Evolutionary conservation across 768 basidiomycete genomes (phyloP).

Genomic region (Suillus brevipes): DNA sequence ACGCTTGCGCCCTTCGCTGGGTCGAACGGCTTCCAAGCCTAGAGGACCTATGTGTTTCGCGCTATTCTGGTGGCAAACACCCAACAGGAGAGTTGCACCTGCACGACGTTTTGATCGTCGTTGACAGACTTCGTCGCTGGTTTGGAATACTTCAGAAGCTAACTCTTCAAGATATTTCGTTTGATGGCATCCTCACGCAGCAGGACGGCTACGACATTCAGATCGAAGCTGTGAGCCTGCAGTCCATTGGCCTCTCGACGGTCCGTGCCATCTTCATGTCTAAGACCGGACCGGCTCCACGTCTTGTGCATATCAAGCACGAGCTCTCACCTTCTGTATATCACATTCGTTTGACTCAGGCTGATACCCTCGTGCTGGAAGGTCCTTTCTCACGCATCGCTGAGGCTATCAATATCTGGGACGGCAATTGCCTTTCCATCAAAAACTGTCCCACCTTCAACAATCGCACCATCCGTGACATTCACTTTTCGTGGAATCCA

Average conservation of each 20-base stretch:
- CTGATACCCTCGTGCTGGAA: conserved; percentile 2
- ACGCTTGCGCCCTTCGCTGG: conserved; percentile 1
- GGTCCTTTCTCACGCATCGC: neutral
- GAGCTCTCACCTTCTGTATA: neutral
- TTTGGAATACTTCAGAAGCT: neutral
- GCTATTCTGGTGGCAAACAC: neutral
- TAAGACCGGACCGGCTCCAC: conserved; percentile 53
- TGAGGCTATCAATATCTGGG: neutral
- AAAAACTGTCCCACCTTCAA: neutral
- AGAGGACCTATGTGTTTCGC: neutral
- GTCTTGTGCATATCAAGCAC: conserved; percentile 1
- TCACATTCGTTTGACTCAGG: neutral
- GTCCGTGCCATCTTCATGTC: conserved; percentile 50
- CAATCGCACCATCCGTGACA: neutral
- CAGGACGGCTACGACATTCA: neutral
- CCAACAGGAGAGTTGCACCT: conserved; percentile 3
- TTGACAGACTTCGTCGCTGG: neutral
- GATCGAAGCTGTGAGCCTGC: conserved; percentile 11
- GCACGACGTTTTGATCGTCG: neutral
- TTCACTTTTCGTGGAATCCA: neutral
- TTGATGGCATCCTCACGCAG: neutral
- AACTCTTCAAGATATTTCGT: conserved; percentile 2
- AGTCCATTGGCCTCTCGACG: conserved; percentile 4
- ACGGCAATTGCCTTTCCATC: neutral
- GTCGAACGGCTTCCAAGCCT: neutral